Conservation (phyloP, 2,329 filamentous ascomycete genomes). For the Fusarium robinianum region DNA sequence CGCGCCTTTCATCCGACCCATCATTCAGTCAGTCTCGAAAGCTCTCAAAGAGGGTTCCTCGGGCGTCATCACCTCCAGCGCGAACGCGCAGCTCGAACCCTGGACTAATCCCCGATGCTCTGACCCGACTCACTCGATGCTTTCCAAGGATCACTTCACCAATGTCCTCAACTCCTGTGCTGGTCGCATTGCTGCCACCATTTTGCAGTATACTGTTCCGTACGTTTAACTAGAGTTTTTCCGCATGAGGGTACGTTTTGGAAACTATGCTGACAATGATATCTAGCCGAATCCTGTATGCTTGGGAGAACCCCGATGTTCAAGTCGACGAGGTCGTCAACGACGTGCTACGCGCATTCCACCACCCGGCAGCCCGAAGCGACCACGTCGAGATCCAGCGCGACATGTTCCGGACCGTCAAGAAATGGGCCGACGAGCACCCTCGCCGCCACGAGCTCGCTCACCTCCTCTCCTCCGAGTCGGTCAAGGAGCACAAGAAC, state of each 20-base stretch:
- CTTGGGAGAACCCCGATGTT: slow-evolving; percentile 87
- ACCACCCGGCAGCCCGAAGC: slow-evolving; percentile 84
- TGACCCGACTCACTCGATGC: slow-evolving; percentile 80
- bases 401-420: slow-evolving; percentile 86
- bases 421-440: slow-evolving; percentile 75
- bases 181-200: slow-evolving; percentile 72
- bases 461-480: slow-evolving; percentile 77
- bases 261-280: slow-evolving; percentile 12
- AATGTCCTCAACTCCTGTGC: slow-evolving; percentile 78
- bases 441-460: slow-evolving; percentile 71
- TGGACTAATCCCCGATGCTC: slow-evolving; percentile 77
- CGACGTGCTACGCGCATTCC: slow-evolving; percentile 82
- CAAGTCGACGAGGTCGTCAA: slow-evolving; percentile 81
- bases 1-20: slow-evolving; percentile 87
- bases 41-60: slow-evolving; percentile 85
- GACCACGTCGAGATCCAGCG: slow-evolving; percentile 77
- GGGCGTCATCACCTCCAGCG: slow-evolving; percentile 67
- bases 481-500: slow-evolving; percentile 82
- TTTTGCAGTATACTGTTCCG: slow-evolving; percentile 86
- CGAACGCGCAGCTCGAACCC: slow-evolving; percentile 75
- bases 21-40: slow-evolving; percentile 86
- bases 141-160: slow-evolving; percentile 84
- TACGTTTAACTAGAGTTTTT: slow-evolving; percentile 45
- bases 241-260: neutral
- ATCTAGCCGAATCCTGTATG: slow-evolving; percentile 75